These are phyloP conservation scores for Euphrasia arctica DNA, from an alignment of 305 asterid genomes.

Conservation along the genomic window DNA sequence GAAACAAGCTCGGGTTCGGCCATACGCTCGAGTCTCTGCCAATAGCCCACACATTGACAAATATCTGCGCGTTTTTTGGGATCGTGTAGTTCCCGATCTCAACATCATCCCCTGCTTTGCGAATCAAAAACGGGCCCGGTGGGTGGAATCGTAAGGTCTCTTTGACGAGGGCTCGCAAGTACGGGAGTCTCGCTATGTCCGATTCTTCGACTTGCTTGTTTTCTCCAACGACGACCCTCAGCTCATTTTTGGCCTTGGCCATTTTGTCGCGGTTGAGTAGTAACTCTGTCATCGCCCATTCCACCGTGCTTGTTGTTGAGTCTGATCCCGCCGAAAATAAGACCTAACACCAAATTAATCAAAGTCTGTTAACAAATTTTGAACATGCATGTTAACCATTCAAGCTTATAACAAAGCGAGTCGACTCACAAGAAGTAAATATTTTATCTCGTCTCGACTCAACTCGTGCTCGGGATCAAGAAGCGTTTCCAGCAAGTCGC, in stretches of 20 bases:
- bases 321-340: constrained; percentile 24
- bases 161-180: constrained; percentile 37
- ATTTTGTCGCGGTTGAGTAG: constrained; percentile 21
- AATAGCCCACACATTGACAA: constrained; percentile 43
- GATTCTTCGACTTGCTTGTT: constrained; percentile 37
- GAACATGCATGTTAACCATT: neutral
- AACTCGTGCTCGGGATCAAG: constrained; percentile 26
- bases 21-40: constrained; percentile 40
- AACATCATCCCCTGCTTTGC: constrained; percentile 31
- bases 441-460: constrained; percentile 23
- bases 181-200: constrained; percentile 38
- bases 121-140: constrained; percentile 39
- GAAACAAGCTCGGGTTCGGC: constrained; percentile 33
- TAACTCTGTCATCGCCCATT: constrained; percentile 31
- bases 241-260: constrained; percentile 23
- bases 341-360: constrained; percentile 18
- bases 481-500: constrained; percentile 39
- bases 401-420: neutral
- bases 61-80: constrained; percentile 38
- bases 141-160: constrained; percentile 49
- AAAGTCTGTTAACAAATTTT: neutral
- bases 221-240: constrained; percentile 25
- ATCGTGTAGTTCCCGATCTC: constrained; percentile 32
- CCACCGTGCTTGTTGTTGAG: constrained; percentile 19
- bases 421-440: constrained; percentile 28